Evolutionary conservation across 192 early-diverging fungal genomes (phyloP), one percentile per base, ranked within the genome.

Genomic region (Entrophospora sp.): DNA sequence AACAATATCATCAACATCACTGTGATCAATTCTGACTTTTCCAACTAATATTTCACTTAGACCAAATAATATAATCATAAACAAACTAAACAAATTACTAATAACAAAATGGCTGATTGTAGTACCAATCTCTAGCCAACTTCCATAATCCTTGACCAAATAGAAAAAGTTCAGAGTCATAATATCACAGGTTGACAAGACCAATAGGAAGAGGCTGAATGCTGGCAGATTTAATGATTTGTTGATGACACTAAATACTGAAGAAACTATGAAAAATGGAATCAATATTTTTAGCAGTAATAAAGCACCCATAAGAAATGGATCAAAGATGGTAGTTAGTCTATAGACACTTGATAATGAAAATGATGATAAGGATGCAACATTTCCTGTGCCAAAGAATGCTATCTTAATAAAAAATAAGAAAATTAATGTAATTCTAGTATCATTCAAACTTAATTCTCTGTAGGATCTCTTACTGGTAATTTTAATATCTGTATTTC

Each of bases 141-240:
- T 88, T 10, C 95, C 95, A 70, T 85, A 78, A 76, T 97, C 95
- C 16, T 83, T 69, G 34, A 97, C 95, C 44, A 96, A 79, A 65
- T 90, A 97, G 70, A 97, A 97, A 70, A 97, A 97, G 80, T 95
- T 95, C 59, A 97, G 80, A 1, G 95, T 95, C 86, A 91, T 91
- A 0, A 97, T 79, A 72, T 97, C 95, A 0, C 89, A 92, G 10
- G 91, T 94, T 34, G 84, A 81, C 10, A 96, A 73, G 6, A 94
- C 92, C 51, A 93, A 68, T 60, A 94, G 76, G 73, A 95, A 96
- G 64, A 97, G 68, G 32, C 85, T 85, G 72, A 96, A 92, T 8
- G 93, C 79, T 14, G 93, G 90, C 27, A 97, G 75, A 66, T 87
- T 82, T 32, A 96, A 72, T 43, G 82, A 84, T 56, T 84, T 79